Evolutionary conservation across 2,329 filamentous ascomycete genomes (phyloP), one percentile per base, ranked within the genome.

Genomic region (Raffaelea ambrosiae): DNA sequence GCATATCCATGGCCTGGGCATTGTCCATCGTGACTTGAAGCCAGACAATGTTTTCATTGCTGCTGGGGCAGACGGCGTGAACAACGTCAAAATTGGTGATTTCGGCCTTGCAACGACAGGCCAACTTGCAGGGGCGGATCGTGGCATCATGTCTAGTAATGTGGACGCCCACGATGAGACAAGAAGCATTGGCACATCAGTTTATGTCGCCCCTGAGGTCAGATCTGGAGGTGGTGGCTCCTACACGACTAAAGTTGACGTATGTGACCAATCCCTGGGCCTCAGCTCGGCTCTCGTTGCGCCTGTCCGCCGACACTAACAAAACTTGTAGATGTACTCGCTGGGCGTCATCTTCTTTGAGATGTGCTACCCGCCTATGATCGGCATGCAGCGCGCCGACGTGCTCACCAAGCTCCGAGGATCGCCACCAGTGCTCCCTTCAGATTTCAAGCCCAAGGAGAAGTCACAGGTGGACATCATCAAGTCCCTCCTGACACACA

Each of bases 291-390:
- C n/a, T n/a, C n/a, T n/a, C n/a, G n/a, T n/a, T n/a, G n/a, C n/a
- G n/a, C n/a, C n/a, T n/a, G n/a, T n/a, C n/a, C n/a, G n/a, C n/a
- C n/a, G n/a, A n/a, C n/a, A n/a, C n/a, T n/a, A n/a, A n/a, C n/a
- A n/a, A n/a, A 29, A 29, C 48, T n/a, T n/a, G n/a, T n/a, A 82
- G 76, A 97, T 98, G 91, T 98, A 93, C 62, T 96, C 91, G 0
- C 73, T 98, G 39, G 93, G 93, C 0, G 86, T 98, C 53, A 97
- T 98, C 49, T 95, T 98, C 67, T 97, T 96, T 56, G 93, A 98
- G 65, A 98, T 98, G 93, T 94, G 86, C 59, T 90, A 83, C 54
- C 66, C 71, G 31, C 73, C 79, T 0, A 71, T 83, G 61, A 55
- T 72, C 11, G 80, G 79, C 4, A 83, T 84, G 78, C 75, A 84